Percentiles rank a stretch among this genome's conserved stretches.
phyloP scores from a whole-genome alignment of 2,329 filamentous ascomycete species.

The Neonectria punicea region DNA sequence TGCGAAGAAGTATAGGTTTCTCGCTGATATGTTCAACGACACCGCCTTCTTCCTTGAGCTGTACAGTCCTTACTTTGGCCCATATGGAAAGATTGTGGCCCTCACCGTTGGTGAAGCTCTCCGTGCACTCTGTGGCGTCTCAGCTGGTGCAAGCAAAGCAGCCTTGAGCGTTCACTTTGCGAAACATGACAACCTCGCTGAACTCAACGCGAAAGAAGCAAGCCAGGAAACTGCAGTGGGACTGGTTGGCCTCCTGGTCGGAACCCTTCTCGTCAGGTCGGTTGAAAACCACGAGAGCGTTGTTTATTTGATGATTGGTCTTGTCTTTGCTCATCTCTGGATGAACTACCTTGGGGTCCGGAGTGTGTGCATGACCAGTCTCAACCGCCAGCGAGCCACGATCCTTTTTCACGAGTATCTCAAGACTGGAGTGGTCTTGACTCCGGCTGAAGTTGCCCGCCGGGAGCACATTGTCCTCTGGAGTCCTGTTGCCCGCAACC shows the following conservation, averaged over 20 bases:
- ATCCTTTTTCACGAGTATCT: conserved; percentile 75
- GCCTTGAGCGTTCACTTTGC: conserved; percentile 94
- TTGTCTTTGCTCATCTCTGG: conserved; percentile 80
- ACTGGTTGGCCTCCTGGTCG: conserved; percentile 85
- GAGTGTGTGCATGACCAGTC: conserved; percentile 81
- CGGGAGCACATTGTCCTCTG: conserved; percentile 71
- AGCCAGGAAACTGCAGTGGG: conserved; percentile 96
- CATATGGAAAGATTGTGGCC: conserved; percentile 59
- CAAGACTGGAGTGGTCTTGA: conserved; percentile 61
- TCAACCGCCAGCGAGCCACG: conserved; percentile 88
- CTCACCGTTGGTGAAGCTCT: conserved; percentile 63
- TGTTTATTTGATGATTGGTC: conserved; percentile 75
- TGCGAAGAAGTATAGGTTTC: conserved; percentile 88
- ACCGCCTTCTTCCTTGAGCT: conserved; percentile 87
- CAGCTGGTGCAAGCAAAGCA: conserved; percentile 89
- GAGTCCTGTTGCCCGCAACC: conserved; percentile 47
- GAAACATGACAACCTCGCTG: conserved; percentile 84
- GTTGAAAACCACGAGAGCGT: conserved; percentile 78
- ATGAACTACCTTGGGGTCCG: conserved; percentile 90
- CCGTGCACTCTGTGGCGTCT: conserved; percentile 82
- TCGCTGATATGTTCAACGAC: conserved; percentile 91
- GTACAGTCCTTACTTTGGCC: conserved; percentile 77
- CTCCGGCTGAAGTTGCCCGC: conserved; percentile 72
- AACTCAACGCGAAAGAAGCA: conserved; percentile 94
- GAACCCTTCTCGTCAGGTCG: conserved; percentile 81